These are phyloP conservation scores for Populus alba DNA, from an alignment of 345 rosid genomes.

Conservation along the genomic window DNA sequence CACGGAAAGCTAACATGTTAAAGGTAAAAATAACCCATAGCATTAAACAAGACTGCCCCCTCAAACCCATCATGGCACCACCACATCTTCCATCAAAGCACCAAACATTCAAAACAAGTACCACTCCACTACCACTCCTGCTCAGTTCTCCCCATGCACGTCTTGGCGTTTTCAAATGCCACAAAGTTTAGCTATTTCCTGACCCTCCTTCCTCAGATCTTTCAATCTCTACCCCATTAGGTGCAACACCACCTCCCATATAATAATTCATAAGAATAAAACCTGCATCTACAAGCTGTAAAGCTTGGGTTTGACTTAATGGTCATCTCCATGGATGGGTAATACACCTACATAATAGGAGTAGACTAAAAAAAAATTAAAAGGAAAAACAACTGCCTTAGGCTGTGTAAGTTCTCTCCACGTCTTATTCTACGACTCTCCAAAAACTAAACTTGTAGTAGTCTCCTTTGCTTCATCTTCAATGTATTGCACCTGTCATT, in stretches of 20 bases:
- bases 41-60: background rate
- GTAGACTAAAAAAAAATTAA: too few relatives aligned
- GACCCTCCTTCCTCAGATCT: background rate
- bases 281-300: too few relatives aligned
- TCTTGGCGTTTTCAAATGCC: background rate
- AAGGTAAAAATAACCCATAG: background rate
- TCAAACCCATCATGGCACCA: background rate
- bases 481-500: background rate
- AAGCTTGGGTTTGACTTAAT: too few relatives aligned
- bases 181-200: background rate
- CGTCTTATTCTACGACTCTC: too few relatives aligned
- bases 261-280: too few relatives aligned
- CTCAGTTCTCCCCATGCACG: background rate
- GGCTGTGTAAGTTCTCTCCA: too few relatives aligned
- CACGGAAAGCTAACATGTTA: background rate
- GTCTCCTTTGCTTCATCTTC: too few relatives aligned
- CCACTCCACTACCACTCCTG: background rate
- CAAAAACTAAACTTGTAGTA: too few relatives aligned
- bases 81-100: background rate
- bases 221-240: background rate
- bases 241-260: too few relatives aligned
- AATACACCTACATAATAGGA: too few relatives aligned
- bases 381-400: too few relatives aligned
- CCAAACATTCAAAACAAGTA: background rate
- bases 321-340: too few relatives aligned